These are phyloP conservation scores for Talaromyces adpressus DNA, from an alignment of 495 filamentous ascomycete genomes.

Conservation along the genomic window DNA sequence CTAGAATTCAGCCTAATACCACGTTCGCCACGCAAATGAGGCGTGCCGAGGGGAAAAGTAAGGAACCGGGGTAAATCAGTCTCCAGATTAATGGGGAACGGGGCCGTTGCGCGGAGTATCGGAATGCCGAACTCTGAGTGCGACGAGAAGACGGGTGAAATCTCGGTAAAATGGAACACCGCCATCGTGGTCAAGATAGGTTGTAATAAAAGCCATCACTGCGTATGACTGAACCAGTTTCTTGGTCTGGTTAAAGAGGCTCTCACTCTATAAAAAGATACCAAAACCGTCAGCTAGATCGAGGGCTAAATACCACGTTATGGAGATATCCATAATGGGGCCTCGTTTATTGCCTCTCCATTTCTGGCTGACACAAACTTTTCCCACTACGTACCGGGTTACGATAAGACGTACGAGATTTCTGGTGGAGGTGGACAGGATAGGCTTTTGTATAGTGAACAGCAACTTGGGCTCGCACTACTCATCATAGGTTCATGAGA, in stretches of 20 bases:
- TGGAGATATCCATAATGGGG: no score
- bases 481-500: not conserved
- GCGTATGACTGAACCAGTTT: not conserved
- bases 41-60: not conserved
- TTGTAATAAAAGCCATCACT: not conserved
- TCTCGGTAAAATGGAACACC: not conserved
- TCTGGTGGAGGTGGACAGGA: not conserved
- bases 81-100: not conserved
- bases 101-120: not conserved
- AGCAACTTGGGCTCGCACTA: not conserved
- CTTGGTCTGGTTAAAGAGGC: not conserved
- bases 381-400: no score
- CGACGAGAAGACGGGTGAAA: not conserved
- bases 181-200: not conserved
- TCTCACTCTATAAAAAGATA: not conserved
- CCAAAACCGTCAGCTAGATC: no score
- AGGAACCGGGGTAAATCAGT: not conserved
- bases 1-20: not conserved
- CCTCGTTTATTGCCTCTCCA: no score
- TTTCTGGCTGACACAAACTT: no score
- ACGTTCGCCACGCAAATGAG: not conserved
- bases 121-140: not conserved
- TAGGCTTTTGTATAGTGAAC: not conserved
- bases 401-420: no score
- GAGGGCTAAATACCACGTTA: no score